These are phyloP conservation scores for Candida vartiovaarae DNA, from an alignment of 805 yeast species.

Conservation along the genomic window DNA sequence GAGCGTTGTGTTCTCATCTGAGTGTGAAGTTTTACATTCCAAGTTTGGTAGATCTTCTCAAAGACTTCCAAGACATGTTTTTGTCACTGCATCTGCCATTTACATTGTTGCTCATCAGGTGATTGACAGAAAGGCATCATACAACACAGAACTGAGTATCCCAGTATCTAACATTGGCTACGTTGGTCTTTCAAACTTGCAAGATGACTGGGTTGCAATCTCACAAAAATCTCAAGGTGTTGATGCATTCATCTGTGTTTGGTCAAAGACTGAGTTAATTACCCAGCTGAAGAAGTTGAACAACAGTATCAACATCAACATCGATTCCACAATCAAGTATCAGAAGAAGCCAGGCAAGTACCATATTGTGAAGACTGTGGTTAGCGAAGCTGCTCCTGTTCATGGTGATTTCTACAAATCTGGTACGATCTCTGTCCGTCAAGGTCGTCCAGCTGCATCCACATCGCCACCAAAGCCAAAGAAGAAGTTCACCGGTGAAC, in stretches of 20 bases:
- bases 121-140: constrained; percentile 51
- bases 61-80: constrained; percentile 63
- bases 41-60: constrained; percentile 92
- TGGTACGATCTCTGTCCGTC: constrained; percentile 72
- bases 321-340: constrained; percentile 71
- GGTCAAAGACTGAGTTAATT: constrained; percentile 83
- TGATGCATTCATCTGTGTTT: constrained; percentile 73
- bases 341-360: constrained; percentile 84
- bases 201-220: constrained; percentile 88
- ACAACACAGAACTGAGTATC: constrained; percentile 57
- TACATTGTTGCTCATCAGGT: constrained; percentile 70
- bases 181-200: constrained; percentile 63
- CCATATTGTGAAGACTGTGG: constrained; percentile 64
- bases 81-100: constrained; percentile 56
- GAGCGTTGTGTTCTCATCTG: constrained; percentile 64
- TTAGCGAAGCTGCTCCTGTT: constrained; percentile 56
- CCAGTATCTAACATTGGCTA: constrained; percentile 52
- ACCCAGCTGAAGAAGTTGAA: constrained; percentile 64
- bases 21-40: constrained; percentile 74
- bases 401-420: constrained; percentile 79
- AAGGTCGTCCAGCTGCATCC: constrained; percentile 71
- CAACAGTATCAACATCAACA: constrained; percentile 48
- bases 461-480: constrained; percentile 72
- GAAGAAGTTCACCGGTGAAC: constrained; percentile 29
- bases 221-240: constrained; percentile 38